Base-by-base conservation (phyloP, 2,329 filamentous ascomycete species). In the Harringtonia lauricola region DNA sequence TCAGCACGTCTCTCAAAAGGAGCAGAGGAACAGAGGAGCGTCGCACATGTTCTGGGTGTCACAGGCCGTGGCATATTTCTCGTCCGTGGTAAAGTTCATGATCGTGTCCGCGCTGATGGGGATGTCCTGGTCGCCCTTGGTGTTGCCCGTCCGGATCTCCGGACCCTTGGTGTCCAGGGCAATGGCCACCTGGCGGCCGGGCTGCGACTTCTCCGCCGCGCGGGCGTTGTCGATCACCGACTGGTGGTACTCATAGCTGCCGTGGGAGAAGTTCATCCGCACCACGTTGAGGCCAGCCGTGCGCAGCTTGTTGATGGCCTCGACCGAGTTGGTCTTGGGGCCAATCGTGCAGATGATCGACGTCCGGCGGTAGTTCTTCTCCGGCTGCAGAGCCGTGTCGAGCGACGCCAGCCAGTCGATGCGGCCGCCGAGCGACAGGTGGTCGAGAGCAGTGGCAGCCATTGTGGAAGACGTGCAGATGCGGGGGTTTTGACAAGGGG, bases 291-390 rank as follows among this genome's bases (percentile, higher is more conserved):
- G 82, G 68, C 92, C 92, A 53, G 83, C 83, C 61, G 75, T 77
- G 65, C 90, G 86, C 58, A 98, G 85, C 64, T 81, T 77, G 70
- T 96, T 96, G 72, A 98, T 94, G 67, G 88, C 89, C 72, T 95
- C 86, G 46, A 89, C 83, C 31, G 87, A 94, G 76, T 98, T 98
- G 57, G 92, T 98, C 82, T 96, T 98, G 63, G 92, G 92, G 51
- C 92, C 92, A 64, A 98, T 96, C 58, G 92, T 96, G 73, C 90
- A 88, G 68, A 98, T 95, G 72, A 98, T 98, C 61, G 89, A 95
- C 51, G 90, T 95, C 56, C 92, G 83, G 60, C 92, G 87, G 70
- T 92, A 94, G 73, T 94, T 89, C 68, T 83, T 86, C 58, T 82
- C 76, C 45, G 90, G 89, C 57, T 77, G 74, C 71, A 83, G 88